Base-by-base conservation (phyloP, 2,329 filamentous ascomycete species). In the Cladosporium austrohemisphaericum region DNA sequence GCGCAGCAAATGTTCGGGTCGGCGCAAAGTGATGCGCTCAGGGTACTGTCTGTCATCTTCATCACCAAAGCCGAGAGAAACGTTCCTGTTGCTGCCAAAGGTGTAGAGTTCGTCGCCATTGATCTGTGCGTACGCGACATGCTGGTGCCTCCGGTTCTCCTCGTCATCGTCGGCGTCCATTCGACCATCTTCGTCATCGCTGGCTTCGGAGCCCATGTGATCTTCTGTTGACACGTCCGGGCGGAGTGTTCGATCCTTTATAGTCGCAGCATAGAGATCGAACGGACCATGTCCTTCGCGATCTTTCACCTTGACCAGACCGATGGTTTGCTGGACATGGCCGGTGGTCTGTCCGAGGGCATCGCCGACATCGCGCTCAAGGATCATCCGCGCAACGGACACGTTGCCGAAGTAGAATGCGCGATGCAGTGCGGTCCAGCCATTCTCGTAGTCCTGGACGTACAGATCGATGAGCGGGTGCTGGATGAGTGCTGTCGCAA, bases 31-130 rank as follows among this genome's bases (percentile, higher is more conserved):
- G 9, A 96, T 82, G 8, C 89, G 85, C 65, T 97, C 93, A 0
- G 93, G 93, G 60, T 86, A 95, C 56, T 97, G 91, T 3, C 93
- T 83, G 64, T 98, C 92, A 65, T 96, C 90, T 61, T 94, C 86
- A 63, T 98, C 91, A n/a, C 91, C 91, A 52, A 97, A 85, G 1
- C 93, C 93, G 18, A 98, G 78, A 0, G 88, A 93, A 8, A 95
- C 71, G 59, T 98, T 98, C 63, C 93, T 94, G 70, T 96, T 98
- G 69, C 91, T 97, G 41, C 93, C 93, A 68, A 97, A 96, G 1
- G 89, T 85, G 61, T 89, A 97, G 1, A 96, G 73, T 63, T 98
- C 93, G 60, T 95, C 88, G 7, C 89, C 92, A 18, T 73, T 66
- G 20, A 84, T 61, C 45, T 70, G 56, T 35, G 59, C 33, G 28